Evolutionary conservation across 176 grass and related monocot genomes (phyloP), one percentile per base, ranked within the genome.

Genomic region (Avena insularis): DNA sequence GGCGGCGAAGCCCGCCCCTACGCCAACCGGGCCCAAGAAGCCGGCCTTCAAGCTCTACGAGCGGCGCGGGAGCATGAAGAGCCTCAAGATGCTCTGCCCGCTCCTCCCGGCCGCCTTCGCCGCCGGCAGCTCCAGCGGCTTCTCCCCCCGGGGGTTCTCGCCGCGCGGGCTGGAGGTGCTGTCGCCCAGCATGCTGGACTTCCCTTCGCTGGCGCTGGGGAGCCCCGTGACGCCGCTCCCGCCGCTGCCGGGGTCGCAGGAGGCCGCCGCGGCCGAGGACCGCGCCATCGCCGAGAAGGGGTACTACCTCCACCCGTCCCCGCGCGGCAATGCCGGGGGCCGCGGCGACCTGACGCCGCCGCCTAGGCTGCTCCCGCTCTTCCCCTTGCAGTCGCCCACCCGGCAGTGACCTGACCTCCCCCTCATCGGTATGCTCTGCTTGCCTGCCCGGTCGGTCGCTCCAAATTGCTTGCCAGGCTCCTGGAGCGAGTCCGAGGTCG

Each of bases 211-310:
- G 64, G 88, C 82, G 77, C 90, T 95, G 17, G 90, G 86, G 35
- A 95, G 93, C 86, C 93, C 93, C 50, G 93, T 95, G 80, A 95
- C 93, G 88, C 88, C 93, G 86, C 84, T 95, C 43, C 88, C 90
- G 80, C 91, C 89, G 12, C 93, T 90, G n/a, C 84, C 93, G 0
- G 91, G 91, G 53, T 93, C 95, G 45, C 14, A 66, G 54, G 93
- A 90, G 36, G 95, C 95, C 12, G 77, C 82, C 1, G 84, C 88
- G 2, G 95, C 95, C 46, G 95, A 98, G 91, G 95, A 98, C 82
- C 88, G 91, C 85, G 95, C 95, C 84, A 98, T 98, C 86, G 95
- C 95, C 46, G 93, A 91, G 80, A 98, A 98, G 80, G 93, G 93
- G 0, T 98, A 92, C 86, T 98, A 98, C 60, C 87, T 98, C 65